Percentiles rank a stretch among this genome's conserved stretches.
Evolutionary conservation across 2,329 filamentous ascomycete genomes (phyloP).

Genomic region (Aspergillaceae sp.): DNA sequence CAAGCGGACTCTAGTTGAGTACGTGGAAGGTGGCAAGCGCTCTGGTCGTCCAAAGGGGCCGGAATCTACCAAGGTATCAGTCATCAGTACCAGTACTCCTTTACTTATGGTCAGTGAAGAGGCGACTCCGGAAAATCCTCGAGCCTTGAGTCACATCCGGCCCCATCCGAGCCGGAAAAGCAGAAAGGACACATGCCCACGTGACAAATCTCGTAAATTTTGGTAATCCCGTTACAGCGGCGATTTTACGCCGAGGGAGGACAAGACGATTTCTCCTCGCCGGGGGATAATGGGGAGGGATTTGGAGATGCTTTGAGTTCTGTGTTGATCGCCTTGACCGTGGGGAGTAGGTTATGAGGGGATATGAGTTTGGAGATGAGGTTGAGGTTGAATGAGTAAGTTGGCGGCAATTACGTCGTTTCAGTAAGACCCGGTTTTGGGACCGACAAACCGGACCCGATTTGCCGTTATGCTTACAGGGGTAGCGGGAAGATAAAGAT

Average conservation of each 20-base stretch:
- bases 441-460: too few relatives aligned
- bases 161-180: conserved; percentile 10
- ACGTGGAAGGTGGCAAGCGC: too few relatives aligned
- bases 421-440: too few relatives aligned
- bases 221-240: not conserved
- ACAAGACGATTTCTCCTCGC: not conserved
- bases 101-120: too few relatives aligned
- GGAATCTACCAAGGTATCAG: too few relatives aligned
- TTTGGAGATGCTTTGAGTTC: conserved; percentile 19
- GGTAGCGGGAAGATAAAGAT: not conserved
- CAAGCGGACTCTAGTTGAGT: too few relatives aligned
- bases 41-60: too few relatives aligned
- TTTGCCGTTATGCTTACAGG: too few relatives aligned
- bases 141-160: conserved; percentile 6
- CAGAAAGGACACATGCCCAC: conserved; percentile 14
- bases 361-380: not conserved
- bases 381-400: too few relatives aligned
- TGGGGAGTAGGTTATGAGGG: not conserved
- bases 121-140: too few relatives aligned
- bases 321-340: not conserved
- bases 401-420: too few relatives aligned
- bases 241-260: not conserved
- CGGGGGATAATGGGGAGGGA: conserved; percentile 23
- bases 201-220: not conserved
- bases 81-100: too few relatives aligned